These are phyloP conservation scores for Exophiala sp. DNA, from an alignment of 2,329 filamentous ascomycete genomes.

Conservation along the genomic window DNA sequence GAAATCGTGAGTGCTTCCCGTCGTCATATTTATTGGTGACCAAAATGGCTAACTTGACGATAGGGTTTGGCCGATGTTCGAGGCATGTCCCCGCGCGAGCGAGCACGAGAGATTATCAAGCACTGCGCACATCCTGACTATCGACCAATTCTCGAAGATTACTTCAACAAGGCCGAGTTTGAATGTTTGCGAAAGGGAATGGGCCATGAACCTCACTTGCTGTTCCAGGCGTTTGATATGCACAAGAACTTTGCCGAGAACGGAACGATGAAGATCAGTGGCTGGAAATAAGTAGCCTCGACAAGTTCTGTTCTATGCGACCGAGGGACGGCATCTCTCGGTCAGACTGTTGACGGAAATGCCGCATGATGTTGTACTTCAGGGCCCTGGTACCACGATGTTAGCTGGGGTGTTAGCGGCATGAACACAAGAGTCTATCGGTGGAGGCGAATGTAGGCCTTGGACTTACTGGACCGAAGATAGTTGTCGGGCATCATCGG, in stretches of 20 bases:
- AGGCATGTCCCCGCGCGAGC: constrained; percentile 73
- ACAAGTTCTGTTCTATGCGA: too few species aligned
- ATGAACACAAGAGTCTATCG: too few species aligned
- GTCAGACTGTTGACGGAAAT: too few species aligned
- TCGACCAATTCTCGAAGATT: constrained; percentile 74
- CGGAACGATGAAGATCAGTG: constrained; percentile 82
- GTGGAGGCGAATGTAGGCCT: too few species aligned
- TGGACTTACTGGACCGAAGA: too few species aligned
- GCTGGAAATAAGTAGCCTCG: constrained; percentile 45
- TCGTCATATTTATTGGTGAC: neutral
- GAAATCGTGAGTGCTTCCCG: constrained; percentile 44
- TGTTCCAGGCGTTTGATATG: constrained; percentile 86
- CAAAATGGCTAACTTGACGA: neutral
- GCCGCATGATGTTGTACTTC: too few species aligned
- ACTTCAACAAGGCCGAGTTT: constrained; percentile 80
- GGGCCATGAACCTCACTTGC: constrained; percentile 84
- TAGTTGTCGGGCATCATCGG: too few species aligned
- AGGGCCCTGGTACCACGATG: too few species aligned
- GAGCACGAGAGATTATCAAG: constrained; percentile 78
- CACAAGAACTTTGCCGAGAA: constrained; percentile 77
- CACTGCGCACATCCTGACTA: constrained; percentile 86
- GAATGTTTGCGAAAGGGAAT: constrained; percentile 78
- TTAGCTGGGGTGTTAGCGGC: too few species aligned
- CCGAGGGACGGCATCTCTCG: too few species aligned
- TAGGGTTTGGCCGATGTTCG: constrained; percentile 79